Conservation (phyloP, 1,139 yeast genomes). For the Barnettozyma hawaiiensis region DNA sequence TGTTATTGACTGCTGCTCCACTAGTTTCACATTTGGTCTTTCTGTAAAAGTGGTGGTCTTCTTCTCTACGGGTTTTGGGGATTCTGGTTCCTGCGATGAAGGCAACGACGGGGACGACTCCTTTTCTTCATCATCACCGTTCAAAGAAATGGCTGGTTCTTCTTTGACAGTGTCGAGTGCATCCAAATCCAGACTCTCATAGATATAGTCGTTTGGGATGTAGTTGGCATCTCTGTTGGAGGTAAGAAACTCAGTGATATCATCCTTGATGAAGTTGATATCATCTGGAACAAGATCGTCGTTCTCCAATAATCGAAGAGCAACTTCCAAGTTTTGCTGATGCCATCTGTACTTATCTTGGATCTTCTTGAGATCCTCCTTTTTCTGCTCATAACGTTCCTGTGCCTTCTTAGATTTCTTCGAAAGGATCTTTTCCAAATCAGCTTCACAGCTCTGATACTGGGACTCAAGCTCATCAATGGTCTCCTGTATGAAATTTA, state of each 20-base stretch:
- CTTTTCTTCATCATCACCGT: slow-evolving; percentile 25
- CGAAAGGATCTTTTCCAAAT: slow-evolving; percentile 43
- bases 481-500: slow-evolving; percentile 51
- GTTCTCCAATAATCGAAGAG: slow-evolving; percentile 58
- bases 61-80: slow-evolving; percentile 6
- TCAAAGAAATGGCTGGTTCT: slow-evolving; percentile 39
- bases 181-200: slow-evolving; percentile 59
- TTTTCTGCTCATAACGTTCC: slow-evolving; percentile 50
- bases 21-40: neutral
- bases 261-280: slow-evolving; percentile 61
- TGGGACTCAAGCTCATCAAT: slow-evolving; percentile 63
- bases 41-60: neutral
- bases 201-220: slow-evolving; percentile 71
- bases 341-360: slow-evolving; percentile 49
- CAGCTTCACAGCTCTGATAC: slow-evolving; percentile 56
- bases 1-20: slow-evolving; percentile 1
- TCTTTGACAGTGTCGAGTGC: slow-evolving; percentile 46
- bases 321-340: slow-evolving; percentile 57
- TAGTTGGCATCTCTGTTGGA: slow-evolving; percentile 70
- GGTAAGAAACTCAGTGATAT: slow-evolving; percentile 64
- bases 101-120: too few species aligned
- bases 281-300: slow-evolving; percentile 57
- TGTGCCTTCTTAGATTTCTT: slow-evolving; percentile 47
- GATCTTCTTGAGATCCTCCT: slow-evolving; percentile 38
- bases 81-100: slow-evolving; percentile 14